Percentiles rank a stretch among this genome's conserved stretches.
phyloP scores from a whole-genome alignment of 2,329 filamentous ascomycete species.

The Elsinoe perseae region DNA sequence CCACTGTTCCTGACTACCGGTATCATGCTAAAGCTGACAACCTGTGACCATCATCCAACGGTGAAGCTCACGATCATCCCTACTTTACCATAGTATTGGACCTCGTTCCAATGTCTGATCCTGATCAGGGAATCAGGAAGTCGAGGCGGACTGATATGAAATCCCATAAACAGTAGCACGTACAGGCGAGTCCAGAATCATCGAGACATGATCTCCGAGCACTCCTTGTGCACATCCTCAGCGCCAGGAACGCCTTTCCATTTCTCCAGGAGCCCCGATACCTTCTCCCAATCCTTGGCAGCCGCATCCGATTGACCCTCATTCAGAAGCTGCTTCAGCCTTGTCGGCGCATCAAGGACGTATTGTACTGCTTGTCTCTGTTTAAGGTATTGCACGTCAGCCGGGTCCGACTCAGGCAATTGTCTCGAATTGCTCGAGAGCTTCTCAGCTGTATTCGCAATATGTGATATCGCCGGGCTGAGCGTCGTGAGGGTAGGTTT shows the following conservation, averaged over 20 bases:
- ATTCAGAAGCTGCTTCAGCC: slow-evolving; percentile 50
- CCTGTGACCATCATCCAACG: no score
- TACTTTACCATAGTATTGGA: no score
- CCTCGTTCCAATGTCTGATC: no score
- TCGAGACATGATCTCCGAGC: slow-evolving; percentile 25
- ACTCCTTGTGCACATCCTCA: slow-evolving; percentile 33
- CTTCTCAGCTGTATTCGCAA: slow-evolving; percentile 53
- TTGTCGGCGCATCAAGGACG: slow-evolving; percentile 54
- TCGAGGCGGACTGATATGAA: no score
- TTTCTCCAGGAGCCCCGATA: slow-evolving; percentile 34
- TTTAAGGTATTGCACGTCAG: slow-evolving; percentile 32
- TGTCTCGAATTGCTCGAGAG: slow-evolving; percentile 34
- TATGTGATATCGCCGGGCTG: slow-evolving; percentile 64
- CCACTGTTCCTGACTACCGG: not conserved
- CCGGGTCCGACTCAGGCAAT: not conserved
- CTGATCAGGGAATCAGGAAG: no score
- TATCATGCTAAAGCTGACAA: not conserved
- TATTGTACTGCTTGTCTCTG: slow-evolving; percentile 54
- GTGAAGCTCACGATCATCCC: no score
- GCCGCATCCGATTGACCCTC: slow-evolving; percentile 57
- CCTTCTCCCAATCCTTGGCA: slow-evolving; percentile 41
- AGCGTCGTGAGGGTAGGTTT: slow-evolving; percentile 67
- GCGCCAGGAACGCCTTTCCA: slow-evolving; percentile 41
- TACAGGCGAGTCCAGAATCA: not conserved
- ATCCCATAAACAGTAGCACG: not conserved